A percentile compares a stretch with the other conserved stretches of the same genome.
Conservation (phyloP, 805 yeast genomes). For the Myxozyma kluyveri region DNA sequence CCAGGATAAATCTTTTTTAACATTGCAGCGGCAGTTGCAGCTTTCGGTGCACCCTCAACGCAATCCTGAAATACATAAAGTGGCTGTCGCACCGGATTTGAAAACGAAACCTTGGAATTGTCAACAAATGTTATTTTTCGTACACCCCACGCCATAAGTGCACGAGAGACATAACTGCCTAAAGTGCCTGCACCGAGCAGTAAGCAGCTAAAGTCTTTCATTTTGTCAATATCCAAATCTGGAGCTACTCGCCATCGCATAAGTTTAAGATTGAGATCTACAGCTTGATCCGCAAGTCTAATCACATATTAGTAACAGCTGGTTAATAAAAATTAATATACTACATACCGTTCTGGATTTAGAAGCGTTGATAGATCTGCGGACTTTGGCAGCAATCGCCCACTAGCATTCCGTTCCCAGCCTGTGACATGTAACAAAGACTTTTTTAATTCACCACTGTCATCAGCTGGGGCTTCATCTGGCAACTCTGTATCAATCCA, state of each 20-base stretch:
- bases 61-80: slow-evolving; percentile 80
- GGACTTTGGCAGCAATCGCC: slow-evolving; percentile 70
- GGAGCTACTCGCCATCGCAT: slow-evolving; percentile 98
- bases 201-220: slow-evolving; percentile 61
- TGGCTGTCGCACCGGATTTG: slow-evolving; percentile 95
- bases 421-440: slow-evolving; percentile 57
- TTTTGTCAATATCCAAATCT: slow-evolving; percentile 61
- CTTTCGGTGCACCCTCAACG: slow-evolving; percentile 66
- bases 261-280: slow-evolving; percentile 80
- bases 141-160: slow-evolving; percentile 84
- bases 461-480: no score
- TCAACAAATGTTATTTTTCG: slow-evolving; percentile 83
- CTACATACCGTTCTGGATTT: slow-evolving; percentile 56
- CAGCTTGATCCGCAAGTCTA: slow-evolving; percentile 82
- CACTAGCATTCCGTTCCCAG: slow-evolving; percentile 78
- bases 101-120: slow-evolving; percentile 80
- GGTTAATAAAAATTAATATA: neutral
- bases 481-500: slow-evolving; percentile 34
- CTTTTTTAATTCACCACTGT: slow-evolving; percentile 14
- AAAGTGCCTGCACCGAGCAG: slow-evolving; percentile 95
- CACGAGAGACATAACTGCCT: slow-evolving; percentile 87
- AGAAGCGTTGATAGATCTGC: slow-evolving; percentile 80
- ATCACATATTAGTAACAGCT: neutral
- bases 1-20: slow-evolving; percentile 75
- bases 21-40: slow-evolving; percentile 70